Percentiles rank a stretch among this genome's conserved stretches.
Evolutionary conservation across 306 rosid species (phyloP).

Genomic region (Pyrus bretschneideri): DNA sequence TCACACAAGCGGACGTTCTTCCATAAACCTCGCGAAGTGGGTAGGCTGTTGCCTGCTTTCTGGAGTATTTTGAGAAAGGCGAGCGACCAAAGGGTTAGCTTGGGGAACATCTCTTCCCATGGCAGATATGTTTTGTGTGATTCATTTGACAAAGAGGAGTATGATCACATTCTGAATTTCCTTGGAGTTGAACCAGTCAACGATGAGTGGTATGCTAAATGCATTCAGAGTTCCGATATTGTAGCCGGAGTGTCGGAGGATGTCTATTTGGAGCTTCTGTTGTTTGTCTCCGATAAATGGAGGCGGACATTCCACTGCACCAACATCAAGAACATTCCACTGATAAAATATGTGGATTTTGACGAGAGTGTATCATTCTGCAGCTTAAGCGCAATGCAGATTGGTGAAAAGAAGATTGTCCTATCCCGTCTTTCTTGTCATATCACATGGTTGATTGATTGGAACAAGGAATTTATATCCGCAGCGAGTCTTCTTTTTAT

Average conservation of each 20-base stretch:
- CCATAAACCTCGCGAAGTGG: conserved; percentile 50
- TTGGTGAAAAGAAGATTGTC: conserved; percentile 13
- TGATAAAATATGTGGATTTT: conserved; percentile 37
- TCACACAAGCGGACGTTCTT: conserved; percentile 51
- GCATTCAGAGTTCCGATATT: conserved; percentile 49
- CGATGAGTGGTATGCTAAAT: conserved; percentile 62
- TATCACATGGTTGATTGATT: conserved; percentile 47
- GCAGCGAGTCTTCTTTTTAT: conserved; percentile 31
- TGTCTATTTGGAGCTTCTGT: conserved; percentile 43
- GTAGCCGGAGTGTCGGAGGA: conserved; percentile 46
- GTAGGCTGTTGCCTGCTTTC: conserved; percentile 49
- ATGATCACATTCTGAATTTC: conserved; percentile 34
- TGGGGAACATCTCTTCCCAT: conserved; percentile 47
- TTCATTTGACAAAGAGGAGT: conserved; percentile 41
- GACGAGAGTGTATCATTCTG: conserved; percentile 31
- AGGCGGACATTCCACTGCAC: conserved; percentile 15
- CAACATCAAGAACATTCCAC: conserved; percentile 26
- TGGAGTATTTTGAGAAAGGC: conserved; percentile 50
- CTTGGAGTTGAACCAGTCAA: conserved; percentile 39
- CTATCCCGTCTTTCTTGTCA: conserved; percentile 13
- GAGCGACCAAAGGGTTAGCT: conserved; percentile 24
- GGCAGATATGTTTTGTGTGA: conserved; percentile 39
- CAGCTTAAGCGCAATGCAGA: conserved; percentile 11
- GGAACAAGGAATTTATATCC: conserved; percentile 37
- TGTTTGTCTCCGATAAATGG: conserved; percentile 44